These are phyloP conservation scores for Xylariaceae sp. DNA, from an alignment of 2,329 filamentous ascomycete species.

Conservation along the genomic window DNA sequence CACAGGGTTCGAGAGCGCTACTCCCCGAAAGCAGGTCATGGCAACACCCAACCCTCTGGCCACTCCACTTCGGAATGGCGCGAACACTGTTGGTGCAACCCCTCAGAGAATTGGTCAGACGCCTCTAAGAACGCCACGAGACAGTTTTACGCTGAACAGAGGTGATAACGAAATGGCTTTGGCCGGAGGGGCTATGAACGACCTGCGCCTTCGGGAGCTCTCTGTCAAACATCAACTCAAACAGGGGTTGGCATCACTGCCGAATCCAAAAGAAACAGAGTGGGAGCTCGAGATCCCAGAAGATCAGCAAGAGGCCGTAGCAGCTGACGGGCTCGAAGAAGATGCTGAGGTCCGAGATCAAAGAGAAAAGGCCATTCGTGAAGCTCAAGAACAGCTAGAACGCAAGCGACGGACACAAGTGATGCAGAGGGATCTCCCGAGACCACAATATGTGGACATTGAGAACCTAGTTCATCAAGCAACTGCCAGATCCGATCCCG, in stretches of 20 bases:
- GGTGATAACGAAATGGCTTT: constrained; percentile 63
- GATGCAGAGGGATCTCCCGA: constrained; percentile 78
- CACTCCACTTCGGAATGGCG: constrained; percentile 70
- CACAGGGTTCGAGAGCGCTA: constrained; percentile 82
- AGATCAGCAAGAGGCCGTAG: constrained; percentile 61
- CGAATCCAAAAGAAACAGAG: constrained; percentile 87
- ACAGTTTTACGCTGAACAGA: constrained; percentile 79
- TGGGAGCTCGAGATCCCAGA: constrained; percentile 93
- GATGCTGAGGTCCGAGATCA: constrained; percentile 71
- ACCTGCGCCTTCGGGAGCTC: constrained; percentile 68
- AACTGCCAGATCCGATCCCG: constrained; percentile 55
- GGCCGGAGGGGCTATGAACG: constrained; percentile 70
- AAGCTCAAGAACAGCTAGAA: constrained; percentile 72
- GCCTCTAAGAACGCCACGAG: constrained; percentile 81
- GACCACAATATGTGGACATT: constrained; percentile 70
- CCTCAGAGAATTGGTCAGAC: constrained; percentile 70
- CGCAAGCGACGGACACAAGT: constrained; percentile 83
- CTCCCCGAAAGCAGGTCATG: constrained; percentile 73
- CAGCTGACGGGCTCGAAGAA: constrained; percentile 51
- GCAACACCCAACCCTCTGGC: constrained; percentile 96
- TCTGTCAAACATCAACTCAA: constrained; percentile 66
- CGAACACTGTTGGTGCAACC: constrained; percentile 64
- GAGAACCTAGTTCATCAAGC: constrained; percentile 63
- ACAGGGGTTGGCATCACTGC: constrained; percentile 72
- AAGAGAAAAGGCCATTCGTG: constrained; percentile 67